phyloP scores from a whole-genome alignment of 257 asterid species.

The Salvia miltiorrhiza region DNA sequence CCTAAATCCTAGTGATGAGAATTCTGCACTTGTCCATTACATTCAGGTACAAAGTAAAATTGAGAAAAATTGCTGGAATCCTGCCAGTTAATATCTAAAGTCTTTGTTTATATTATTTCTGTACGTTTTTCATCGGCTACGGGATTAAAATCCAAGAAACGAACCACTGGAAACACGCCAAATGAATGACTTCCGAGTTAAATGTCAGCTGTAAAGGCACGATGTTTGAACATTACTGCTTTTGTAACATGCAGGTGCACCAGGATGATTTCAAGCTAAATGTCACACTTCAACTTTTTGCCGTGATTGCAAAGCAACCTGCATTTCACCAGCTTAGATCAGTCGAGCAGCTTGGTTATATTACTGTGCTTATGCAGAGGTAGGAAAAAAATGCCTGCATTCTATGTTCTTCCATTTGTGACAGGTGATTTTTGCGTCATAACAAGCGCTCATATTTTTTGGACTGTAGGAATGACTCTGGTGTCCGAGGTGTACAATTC shows the following conservation, averaged over 20 bases:
- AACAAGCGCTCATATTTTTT: neutral
- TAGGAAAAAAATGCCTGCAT: slow-evolving; percentile 17
- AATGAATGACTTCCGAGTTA: neutral
- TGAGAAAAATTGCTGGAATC: neutral
- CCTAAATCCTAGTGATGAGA: slow-evolving; percentile 89
- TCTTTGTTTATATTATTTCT: neutral
- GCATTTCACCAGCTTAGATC: slow-evolving; percentile 99
- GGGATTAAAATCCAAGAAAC: neutral
- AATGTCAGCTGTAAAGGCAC: neutral
- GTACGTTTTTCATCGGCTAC: neutral
- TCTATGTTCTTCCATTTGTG: slow-evolving; percentile 4
- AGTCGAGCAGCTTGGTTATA: slow-evolving; percentile 98
- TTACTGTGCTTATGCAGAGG: slow-evolving; percentile 90
- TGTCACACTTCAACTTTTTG: slow-evolving; percentile 83
- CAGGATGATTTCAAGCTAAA: slow-evolving; percentile 87
- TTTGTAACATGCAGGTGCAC: slow-evolving; percentile 58
- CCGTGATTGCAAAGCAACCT: slow-evolving; percentile 86
- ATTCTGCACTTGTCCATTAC: slow-evolving; percentile 89
- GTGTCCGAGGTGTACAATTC: slow-evolving; percentile 89
- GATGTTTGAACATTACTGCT: slow-evolving; percentile 15
- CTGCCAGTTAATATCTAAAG: neutral
- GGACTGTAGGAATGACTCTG: slow-evolving; percentile 72
- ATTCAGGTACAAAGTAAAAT: slow-evolving; percentile 61
- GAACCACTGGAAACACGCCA: neutral
- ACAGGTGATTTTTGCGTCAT: neutral